These are phyloP conservation scores for Neophaeococcomyces aloes DNA, from an alignment of 2,329 filamentous ascomycete genomes.

Conservation along the genomic window DNA sequence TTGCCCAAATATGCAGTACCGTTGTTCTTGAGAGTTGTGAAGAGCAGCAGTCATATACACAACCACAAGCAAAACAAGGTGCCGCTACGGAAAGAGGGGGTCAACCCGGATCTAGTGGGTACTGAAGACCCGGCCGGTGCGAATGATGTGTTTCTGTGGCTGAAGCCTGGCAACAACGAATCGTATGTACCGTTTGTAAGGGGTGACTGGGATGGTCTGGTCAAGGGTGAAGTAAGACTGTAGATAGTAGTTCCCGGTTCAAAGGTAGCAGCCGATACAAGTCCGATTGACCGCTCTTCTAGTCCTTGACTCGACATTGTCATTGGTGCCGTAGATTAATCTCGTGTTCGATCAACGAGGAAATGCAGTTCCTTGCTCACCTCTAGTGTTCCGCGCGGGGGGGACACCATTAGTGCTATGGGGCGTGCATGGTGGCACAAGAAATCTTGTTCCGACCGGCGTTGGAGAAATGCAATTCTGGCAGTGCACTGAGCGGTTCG, in stretches of 20 bases:
- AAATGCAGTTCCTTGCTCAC: no score
- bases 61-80: constrained; percentile 77
- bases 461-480: no score
- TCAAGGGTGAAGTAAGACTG: constrained; percentile 36
- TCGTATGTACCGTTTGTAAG: constrained; percentile 17
- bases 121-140: constrained; percentile 16
- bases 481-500: no score
- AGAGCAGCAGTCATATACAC: constrained; percentile 51
- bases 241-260: constrained; percentile 21
- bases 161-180: constrained; percentile 13
- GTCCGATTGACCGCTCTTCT: no score
- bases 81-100: constrained; percentile 38
- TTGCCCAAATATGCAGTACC: constrained; percentile 67
- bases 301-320: no score
- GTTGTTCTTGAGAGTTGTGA: constrained; percentile 56
- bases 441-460: no score
- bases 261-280: no score
- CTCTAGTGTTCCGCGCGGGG: no score
- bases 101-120: constrained; percentile 17
- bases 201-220: constrained; percentile 27
- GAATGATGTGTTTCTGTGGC: constrained; percentile 26
- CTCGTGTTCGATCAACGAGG: no score
- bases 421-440: no score
- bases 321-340: no score
- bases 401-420: no score